Evolutionary conservation across 73 alveolate species (phyloP), one percentile per base, ranked within the genome.

Genomic region (Symbiodinium natans): DNA sequence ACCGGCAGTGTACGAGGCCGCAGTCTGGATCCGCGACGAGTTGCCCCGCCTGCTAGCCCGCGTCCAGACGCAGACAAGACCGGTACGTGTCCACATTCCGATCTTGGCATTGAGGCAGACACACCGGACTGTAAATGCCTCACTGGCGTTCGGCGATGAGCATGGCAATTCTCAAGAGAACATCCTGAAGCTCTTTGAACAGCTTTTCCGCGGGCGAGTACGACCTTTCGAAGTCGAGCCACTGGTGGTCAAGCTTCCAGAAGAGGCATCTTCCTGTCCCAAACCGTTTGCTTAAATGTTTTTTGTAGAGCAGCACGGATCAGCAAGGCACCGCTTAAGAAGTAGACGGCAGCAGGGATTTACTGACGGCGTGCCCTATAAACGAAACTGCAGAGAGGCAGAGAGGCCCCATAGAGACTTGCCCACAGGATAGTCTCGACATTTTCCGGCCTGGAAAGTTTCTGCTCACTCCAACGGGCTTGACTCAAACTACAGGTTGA

Each of bases 91-190:
- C 19, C 23, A 10, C 29, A 41, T 83, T 6, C 92, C 92, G 0
- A 7, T 83, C 40, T 41, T 83, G 0, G 92, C 92, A 0, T 7
- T 83, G 73, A 68, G 92, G 39, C 43, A 39, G 19, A 83, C 92
- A 27, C 92, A 83, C n/a, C 10, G 7, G 39, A 17, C 1, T 27
- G 68, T 83, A 25, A 83, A 83, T 41, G 92, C 92, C 40, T 83
- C 92, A 27, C 68, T 83, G 41, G 92, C 92, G 41, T 83, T 83
- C 25, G 92, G 92, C 27, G 92, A 83, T 10, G 33, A 39, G 41
- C 92, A 83, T 33, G 92, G 36, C 41, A 83, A 83, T 41, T 27
- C 63, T 9, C 92, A 83, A 41, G 92, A 83, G 42, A 83, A 41
- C 73, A 83, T 83, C 42, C n/a, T 83, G 73, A 83, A 83, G 71